Evolutionary conservation across 2,329 filamentous ascomycete species (phyloP).

Genomic region (Thelonectria blattea): DNA sequence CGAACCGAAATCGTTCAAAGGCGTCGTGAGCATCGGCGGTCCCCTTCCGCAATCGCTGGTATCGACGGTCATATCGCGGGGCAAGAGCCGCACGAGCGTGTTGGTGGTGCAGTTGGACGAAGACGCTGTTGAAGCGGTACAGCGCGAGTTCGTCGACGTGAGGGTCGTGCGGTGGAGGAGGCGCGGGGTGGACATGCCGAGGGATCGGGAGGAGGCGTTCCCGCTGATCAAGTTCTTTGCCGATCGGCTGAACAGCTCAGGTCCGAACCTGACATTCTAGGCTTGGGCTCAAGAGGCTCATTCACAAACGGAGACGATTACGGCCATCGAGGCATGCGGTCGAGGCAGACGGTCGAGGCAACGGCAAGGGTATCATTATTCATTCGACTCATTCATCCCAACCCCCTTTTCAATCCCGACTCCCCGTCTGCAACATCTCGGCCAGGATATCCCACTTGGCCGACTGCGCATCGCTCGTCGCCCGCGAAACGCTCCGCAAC

Average conservation of each 20-base stretch:
- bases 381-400: slow-evolving; percentile 26
- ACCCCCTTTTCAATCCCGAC: slow-evolving; percentile 30
- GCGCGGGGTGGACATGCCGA: slow-evolving; percentile 81
- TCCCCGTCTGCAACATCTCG: slow-evolving; percentile 72
- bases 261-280: not conserved
- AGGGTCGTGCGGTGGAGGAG: slow-evolving; percentile 73
- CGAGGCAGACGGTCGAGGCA: slow-evolving; percentile 16
- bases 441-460: slow-evolving; percentile 80
- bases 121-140: slow-evolving; percentile 67
- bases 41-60: slow-evolving; percentile 60
- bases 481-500: slow-evolving; percentile 75
- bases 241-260: slow-evolving; percentile 56
- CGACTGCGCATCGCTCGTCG: slow-evolving; percentile 65
- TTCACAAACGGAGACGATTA: too few species aligned
- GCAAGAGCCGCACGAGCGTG: slow-evolving; percentile 68
- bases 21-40: slow-evolving; percentile 69
- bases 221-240: slow-evolving; percentile 88
- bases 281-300: too few species aligned
- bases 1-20: slow-evolving; percentile 48
- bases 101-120: slow-evolving; percentile 67
- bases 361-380: slow-evolving; percentile 38
- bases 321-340: not conserved
- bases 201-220: slow-evolving; percentile 81
- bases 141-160: slow-evolving; percentile 69
- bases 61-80: slow-evolving; percentile 49